Base-by-base conservation (phyloP, 768 basidiomycete genomes). In the Mrakia blollopis region DNA sequence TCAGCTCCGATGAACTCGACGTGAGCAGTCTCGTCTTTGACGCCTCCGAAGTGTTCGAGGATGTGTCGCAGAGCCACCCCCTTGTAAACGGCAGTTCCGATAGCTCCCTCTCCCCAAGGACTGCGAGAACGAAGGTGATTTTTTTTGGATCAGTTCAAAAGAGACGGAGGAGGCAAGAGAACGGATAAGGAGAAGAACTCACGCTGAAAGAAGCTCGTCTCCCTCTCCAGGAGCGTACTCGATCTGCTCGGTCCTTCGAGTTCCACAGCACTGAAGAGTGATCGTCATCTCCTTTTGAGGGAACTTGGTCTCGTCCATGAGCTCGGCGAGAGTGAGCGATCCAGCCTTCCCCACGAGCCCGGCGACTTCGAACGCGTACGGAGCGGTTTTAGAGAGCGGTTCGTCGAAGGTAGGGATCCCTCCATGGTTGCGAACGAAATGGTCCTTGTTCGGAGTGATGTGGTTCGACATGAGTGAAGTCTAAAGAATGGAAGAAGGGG, bases 1-100 rank as follows among this genome's bases (percentile, higher is more conserved):
- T 88, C 88, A 9, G 87, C 87, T 32, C 88, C 87, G 77, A 88
- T 85, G 80, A 88, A 87, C 80, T 88, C 88, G 79, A 88, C 83
- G 80, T 88, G 87, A 79, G 86, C 78, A 71, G 85, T 86, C 54
- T 87, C 86, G 18, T 86, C 85, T 28, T 83, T 80, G 57, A 88
- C 82, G 25, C 87, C 88, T 3, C 87, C 87, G 78, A 87, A 88
- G 77, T 79, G 65, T 0, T 87, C 87, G 47, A 83, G 80, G 80
- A 88, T 85, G 75, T 87, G 87, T 83, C 88, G 88, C 35, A 88
- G 82, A 7, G 87, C 83, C 4, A 88, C 88, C 4, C 47, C 88
- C 16, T 71, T 71, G 69, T 71, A 71, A 7, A n/a, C 50, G 35
- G 74, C 86, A 84, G 79, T 88, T 87, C 21, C 87, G 85, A 6